Conservation (phyloP, 2,329 filamentous ascomycete genomes). For the Alternaria ethzedia region DNA sequence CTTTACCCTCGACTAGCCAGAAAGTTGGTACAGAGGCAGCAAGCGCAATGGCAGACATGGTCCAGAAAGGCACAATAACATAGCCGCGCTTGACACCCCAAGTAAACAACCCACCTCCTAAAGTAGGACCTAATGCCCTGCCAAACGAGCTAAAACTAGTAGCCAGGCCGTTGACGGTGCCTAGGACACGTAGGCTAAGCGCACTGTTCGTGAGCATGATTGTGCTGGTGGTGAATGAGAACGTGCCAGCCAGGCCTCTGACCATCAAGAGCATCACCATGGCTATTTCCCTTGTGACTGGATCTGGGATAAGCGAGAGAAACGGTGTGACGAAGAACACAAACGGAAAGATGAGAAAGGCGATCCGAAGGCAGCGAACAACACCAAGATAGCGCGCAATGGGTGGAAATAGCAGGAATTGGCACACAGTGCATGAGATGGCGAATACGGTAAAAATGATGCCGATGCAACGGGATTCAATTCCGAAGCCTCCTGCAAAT, state of each 20-base stretch:
- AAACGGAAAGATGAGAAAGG: slow-evolving; percentile 72
- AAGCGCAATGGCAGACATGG: slow-evolving; percentile 68
- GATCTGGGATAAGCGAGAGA: slow-evolving; percentile 66
- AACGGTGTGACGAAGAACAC: slow-evolving; percentile 85
- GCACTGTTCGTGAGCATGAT: slow-evolving; percentile 92
- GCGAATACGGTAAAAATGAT: slow-evolving; percentile 86
- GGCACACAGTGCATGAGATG: slow-evolving; percentile 77
- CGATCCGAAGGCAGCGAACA: slow-evolving; percentile 73
- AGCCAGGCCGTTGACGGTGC: slow-evolving; percentile 89
- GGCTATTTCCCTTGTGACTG: slow-evolving; percentile 60
- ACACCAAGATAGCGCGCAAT: slow-evolving; percentile 76
- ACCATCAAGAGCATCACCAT: slow-evolving; percentile 72
- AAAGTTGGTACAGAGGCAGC: slow-evolving; percentile 75
- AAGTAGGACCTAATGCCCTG: slow-evolving; percentile 77
- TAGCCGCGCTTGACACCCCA: slow-evolving; percentile 78
- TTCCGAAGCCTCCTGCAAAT: slow-evolving; percentile 82
- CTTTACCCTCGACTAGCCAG: slow-evolving; percentile 76
- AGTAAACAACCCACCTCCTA: slow-evolving; percentile 75
- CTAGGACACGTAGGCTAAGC: slow-evolving; percentile 74
- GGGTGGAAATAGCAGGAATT: slow-evolving; percentile 84
- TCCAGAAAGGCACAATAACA: slow-evolving; percentile 81
- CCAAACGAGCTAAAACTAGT: slow-evolving; percentile 83
- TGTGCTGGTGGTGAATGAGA: slow-evolving; percentile 87
- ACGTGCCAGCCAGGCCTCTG: slow-evolving; percentile 78
- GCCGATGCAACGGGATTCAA: slow-evolving; percentile 76